Conservation (phyloP, 2,329 filamentous ascomycete genomes). For the Calonectria hawksworthii region DNA sequence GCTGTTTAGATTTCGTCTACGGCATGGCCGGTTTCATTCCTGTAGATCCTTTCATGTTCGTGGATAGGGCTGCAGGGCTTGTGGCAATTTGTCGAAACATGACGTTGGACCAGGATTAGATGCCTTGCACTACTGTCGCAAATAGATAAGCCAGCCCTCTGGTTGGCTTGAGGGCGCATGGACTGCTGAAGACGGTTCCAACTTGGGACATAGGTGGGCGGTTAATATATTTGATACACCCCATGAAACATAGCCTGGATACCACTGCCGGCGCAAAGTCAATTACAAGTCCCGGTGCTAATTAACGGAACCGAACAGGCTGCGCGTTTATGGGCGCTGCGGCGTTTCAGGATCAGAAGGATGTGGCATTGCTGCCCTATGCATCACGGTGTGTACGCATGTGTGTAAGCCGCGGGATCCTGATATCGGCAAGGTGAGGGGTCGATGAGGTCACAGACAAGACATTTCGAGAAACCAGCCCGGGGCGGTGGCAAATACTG, state of each 20-base stretch:
- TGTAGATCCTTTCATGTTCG: background rate
- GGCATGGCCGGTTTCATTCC: background rate
- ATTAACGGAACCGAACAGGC: background rate
- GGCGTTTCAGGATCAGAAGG: slow-evolving; percentile 26
- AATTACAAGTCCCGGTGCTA: slow-evolving; percentile 4
- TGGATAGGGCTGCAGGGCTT: background rate
- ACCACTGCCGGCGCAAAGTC: slow-evolving; percentile 11
- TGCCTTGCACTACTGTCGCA: background rate
- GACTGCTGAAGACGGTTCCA: background rate
- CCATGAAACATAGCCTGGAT: slow-evolving; percentile 6
- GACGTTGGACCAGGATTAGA: background rate
- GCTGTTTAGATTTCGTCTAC: background rate
- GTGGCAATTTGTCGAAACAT: background rate
- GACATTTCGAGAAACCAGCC: background rate
- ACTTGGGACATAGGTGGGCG: background rate
- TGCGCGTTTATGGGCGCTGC: slow-evolving; percentile 12
- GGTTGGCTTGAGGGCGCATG: background rate
- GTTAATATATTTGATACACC: background rate
- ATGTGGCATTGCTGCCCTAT: slow-evolving; percentile 9
- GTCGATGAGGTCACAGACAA: background rate
- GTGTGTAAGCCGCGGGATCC: background rate
- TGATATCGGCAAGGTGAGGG: background rate
- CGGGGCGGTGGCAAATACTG: background rate
- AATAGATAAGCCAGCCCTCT: background rate
- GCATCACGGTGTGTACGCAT: background rate